phyloP scores from a whole-genome alignment of 176 grass and related monocot genomes.

The Cocos nucifera region DNA sequence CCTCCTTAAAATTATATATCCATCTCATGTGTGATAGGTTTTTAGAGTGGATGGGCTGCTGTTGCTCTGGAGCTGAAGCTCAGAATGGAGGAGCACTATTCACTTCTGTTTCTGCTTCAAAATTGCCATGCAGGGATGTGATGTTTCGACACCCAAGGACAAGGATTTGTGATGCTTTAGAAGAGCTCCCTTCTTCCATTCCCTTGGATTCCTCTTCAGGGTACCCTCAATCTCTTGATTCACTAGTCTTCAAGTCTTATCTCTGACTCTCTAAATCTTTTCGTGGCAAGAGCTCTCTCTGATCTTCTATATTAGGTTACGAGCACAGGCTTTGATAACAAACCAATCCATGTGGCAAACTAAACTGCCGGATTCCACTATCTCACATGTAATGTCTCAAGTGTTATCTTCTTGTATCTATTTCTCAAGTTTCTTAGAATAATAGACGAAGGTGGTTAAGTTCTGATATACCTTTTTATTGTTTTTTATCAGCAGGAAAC shows the following conservation, averaged over 20 bases:
- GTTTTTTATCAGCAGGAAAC: conserved; percentile 23
- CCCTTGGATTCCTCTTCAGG: conserved; percentile 48
- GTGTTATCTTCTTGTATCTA: neutral
- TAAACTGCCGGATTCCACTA: conserved; percentile 21
- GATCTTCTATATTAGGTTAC: conserved; percentile 32
- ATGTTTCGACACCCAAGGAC: conserved; percentile 22
- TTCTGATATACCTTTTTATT: too few species aligned
- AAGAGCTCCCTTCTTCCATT: conserved; percentile 50
- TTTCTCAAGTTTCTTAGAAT: neutral
- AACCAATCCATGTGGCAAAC: conserved; percentile 64
- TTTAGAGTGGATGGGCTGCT: conserved; percentile 59
- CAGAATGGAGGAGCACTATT: conserved; percentile 14
- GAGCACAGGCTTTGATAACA: conserved; percentile 64
- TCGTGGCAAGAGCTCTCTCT: too few species aligned
- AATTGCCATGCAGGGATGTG: conserved; percentile 27
- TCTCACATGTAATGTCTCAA: neutral
- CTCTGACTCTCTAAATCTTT: too few species aligned
- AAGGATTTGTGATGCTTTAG: conserved; percentile 22
- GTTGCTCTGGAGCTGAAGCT: conserved; percentile 41
- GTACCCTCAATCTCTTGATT: conserved; percentile 15
- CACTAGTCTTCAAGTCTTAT: too few species aligned
- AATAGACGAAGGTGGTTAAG: too few species aligned
- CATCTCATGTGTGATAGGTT: conserved; percentile 28
- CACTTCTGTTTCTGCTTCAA: neutral
- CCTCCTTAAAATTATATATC: neutral